phyloP scores from a whole-genome alignment of 2,329 filamentous ascomycete species.

The Penicillium sp. region DNA sequence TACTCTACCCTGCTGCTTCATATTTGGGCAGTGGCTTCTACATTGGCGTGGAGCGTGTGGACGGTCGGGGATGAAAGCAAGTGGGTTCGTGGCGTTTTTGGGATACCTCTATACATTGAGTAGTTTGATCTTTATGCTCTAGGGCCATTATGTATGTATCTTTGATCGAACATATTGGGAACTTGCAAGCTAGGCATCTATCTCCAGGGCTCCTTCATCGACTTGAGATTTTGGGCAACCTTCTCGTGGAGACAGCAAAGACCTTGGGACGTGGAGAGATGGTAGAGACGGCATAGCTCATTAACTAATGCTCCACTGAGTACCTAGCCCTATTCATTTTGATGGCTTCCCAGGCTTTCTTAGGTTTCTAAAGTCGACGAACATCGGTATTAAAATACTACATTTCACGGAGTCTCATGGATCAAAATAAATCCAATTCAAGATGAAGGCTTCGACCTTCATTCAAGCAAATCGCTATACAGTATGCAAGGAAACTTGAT shows the following conservation, averaged over 20 bases:
- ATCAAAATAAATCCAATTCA: neutral
- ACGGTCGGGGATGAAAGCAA: slow-evolving; percentile 5
- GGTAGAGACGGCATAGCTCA: too few relatives aligned
- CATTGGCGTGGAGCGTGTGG: neutral
- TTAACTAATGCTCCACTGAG: too few relatives aligned
- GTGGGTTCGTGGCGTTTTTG: slow-evolving; percentile 18
- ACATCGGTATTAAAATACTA: neutral
- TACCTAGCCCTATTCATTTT: too few relatives aligned
- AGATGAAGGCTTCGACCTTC: neutral
- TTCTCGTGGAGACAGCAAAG: too few relatives aligned
- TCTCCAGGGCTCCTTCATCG: neutral
- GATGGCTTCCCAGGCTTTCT: too few relatives aligned
- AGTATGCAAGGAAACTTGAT: neutral
- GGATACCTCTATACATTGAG: slow-evolving; percentile 18
- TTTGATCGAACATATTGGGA: neutral
- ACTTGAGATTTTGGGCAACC: too few relatives aligned
- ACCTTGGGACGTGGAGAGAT: too few relatives aligned
- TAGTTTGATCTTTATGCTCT: slow-evolving; percentile 3
- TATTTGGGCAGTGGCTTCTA: neutral
- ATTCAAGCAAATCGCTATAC: neutral
- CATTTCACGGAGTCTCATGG: neutral
- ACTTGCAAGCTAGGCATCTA: neutral
- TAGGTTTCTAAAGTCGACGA: neutral
- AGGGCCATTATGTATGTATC: slow-evolving; percentile 7
- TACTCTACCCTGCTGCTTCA: neutral